These are phyloP conservation scores for Xylaria sp. DNA, from an alignment of 2,329 filamentous ascomycete genomes.

Conservation along the genomic window DNA sequence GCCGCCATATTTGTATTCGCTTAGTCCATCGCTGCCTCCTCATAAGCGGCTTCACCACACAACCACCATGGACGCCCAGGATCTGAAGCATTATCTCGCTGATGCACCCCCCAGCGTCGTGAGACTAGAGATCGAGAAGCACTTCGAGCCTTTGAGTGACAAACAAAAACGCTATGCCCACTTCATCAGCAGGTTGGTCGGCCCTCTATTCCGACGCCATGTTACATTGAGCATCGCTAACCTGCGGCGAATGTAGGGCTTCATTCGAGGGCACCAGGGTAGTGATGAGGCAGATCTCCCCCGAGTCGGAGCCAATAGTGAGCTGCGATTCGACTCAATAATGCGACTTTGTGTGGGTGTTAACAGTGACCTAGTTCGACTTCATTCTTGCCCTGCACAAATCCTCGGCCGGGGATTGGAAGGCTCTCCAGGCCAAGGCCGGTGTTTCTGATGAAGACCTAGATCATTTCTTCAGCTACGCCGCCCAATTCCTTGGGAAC, in stretches of 20 bases:
- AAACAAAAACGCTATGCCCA: constrained; percentile 90
- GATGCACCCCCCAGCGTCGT: constrained; percentile 91
- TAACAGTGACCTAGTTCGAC: constrained; percentile 59
- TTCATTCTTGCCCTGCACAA: constrained; percentile 77
- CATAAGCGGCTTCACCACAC: constrained; percentile 25
- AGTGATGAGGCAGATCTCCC: constrained; percentile 80
- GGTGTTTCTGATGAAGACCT: constrained; percentile 68
- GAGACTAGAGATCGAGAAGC: constrained; percentile 85
- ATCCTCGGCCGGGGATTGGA: constrained; percentile 72
- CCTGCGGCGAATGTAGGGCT: constrained; percentile 56
- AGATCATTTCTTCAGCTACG: constrained; percentile 75
- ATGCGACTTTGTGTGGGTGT: constrained; percentile 5
- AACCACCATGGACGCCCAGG: constrained; percentile 61
- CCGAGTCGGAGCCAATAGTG: constrained; percentile 75
- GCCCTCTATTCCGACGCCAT: constrained; percentile 21
- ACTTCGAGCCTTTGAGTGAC: constrained; percentile 79
- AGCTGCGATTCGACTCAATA: constrained; percentile 16
- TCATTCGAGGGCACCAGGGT: constrained; percentile 79
- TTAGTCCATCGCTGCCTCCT: constrained; percentile 3
- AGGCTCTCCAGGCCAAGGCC: constrained; percentile 66
- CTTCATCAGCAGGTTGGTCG: constrained; percentile 74
- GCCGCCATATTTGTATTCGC: constrained; percentile 1
- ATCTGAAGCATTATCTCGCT: constrained; percentile 80
- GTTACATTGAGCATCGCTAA: constrained; percentile 19
- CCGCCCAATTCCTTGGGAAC: constrained; percentile 79